Base-by-base conservation (phyloP, 164 flowering plant genomes). In the Echeveria elegans region DNA sequence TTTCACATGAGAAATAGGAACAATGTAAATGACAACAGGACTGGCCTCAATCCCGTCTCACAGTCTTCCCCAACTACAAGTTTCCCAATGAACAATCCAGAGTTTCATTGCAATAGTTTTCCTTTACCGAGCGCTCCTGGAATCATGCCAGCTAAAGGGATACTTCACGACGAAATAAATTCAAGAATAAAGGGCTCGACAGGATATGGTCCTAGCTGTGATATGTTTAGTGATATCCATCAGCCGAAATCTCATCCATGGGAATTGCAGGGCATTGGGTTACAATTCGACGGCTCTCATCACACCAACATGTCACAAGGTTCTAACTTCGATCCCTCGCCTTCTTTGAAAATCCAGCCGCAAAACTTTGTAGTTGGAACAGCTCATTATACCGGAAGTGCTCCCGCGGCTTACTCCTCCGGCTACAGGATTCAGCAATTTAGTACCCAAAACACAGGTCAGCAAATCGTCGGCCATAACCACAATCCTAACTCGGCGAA, bases 61-160 rank as follows among this genome's bases (percentile, higher is more conserved):
- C 86, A 78, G 68, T 68, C 77, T 26, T 71, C 88, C 43, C 41
- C 87, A 29, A 15, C 75, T 64, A 71, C 78, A 43, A 82, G 77
- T 74, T 83, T 80, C 69, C 83, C 85, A 18, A 30, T 74, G 69
- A 82, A 77, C 66, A 56, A 69, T 2, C 2, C 79, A 1, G 86
- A 86, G 38, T 50, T 86, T 69, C 71, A 83, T 24, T 85, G 80
- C 16, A 79, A 74, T 73, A 72, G 77, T 66, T 89, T 83, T 66
- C 79, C 86, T 30, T 79, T 83, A 37, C 78, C 75, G 43, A 84
- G 76, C 66, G 53, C 75, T 31, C 63, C 76, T 2, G 79, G 78
- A 77, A 23, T 69, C 88, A 19, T 72, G 29, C 45, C 73, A 19
- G 61, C 82, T 0, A 77, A 79, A 67, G 84, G 75, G 53, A 31